Evolutionary conservation across 805 yeast genomes (phyloP).

Genomic region (Vanderwaltozyma polyspora): DNA sequence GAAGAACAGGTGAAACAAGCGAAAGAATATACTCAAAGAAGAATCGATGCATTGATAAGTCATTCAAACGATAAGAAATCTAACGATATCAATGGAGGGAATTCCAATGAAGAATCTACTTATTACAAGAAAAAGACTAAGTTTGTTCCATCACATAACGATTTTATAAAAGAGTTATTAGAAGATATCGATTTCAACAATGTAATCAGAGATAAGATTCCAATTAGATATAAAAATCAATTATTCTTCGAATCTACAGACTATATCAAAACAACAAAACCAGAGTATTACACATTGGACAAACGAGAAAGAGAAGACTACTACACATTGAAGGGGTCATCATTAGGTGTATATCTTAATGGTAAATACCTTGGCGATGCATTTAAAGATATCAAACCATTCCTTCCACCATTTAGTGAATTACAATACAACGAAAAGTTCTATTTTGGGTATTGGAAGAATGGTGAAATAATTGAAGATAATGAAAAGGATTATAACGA

Average conservation of each 20-base stretch:
- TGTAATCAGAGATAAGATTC: conserved; percentile 71
- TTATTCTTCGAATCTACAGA: conserved; percentile 80
- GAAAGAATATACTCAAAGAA: conserved; percentile 26
- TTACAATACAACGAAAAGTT: conserved; percentile 32
- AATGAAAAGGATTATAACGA: background rate
- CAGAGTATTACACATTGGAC: conserved; percentile 24
- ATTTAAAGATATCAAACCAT: conserved; percentile 58
- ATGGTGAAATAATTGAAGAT: conserved; percentile 10
- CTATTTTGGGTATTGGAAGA: conserved; percentile 23
- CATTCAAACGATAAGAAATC: background rate
- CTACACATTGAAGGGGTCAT: conserved; percentile 36
- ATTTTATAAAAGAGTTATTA: conserved; percentile 23
- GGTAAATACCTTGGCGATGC: conserved; percentile 59
- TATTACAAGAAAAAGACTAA: conserved; percentile 7
- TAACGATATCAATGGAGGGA: background rate
- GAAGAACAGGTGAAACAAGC: conserved; percentile 35
- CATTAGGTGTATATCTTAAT: conserved; percentile 61
- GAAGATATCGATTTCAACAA: conserved; percentile 29
- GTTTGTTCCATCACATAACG: conserved; percentile 8
- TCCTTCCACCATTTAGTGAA: conserved; percentile 68
- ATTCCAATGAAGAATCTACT: background rate
- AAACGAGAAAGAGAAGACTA: conserved; percentile 30
- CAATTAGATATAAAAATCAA: conserved; percentile 68
- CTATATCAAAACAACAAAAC: conserved; percentile 26
- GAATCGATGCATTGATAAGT: conserved; percentile 17